Conservation (phyloP, 148 eudicot genomes). For the Dysphania ambrosioides region DNA sequence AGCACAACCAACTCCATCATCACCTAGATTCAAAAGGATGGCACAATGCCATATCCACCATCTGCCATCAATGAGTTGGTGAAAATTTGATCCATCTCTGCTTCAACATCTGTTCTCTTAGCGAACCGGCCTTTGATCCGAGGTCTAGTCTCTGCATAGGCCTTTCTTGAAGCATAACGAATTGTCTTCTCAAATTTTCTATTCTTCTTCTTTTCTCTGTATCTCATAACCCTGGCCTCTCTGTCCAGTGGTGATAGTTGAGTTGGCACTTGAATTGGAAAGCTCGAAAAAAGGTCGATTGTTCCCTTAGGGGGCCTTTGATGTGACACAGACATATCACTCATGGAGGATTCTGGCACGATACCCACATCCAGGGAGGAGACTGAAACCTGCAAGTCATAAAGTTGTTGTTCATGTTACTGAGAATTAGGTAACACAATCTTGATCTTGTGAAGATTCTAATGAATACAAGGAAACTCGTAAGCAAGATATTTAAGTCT, state of each 20-base stretch:
- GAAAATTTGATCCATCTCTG: conserved; percentile 69
- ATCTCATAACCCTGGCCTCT: conserved; percentile 84
- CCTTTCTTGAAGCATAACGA: conserved; percentile 94
- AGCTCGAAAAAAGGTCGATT: conserved; percentile 63
- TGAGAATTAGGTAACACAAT: neutral
- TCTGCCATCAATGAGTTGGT: conserved; percentile 46
- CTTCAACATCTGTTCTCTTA: conserved; percentile 69
- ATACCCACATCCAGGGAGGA: conserved; percentile 77
- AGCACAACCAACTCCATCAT: conserved; percentile 1
- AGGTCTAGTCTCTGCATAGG: conserved; percentile 95
- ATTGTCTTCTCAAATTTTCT: conserved; percentile 93
- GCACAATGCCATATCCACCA: conserved; percentile 37
- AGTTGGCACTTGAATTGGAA: conserved; percentile 52
- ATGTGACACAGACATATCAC: conserved; percentile 47
- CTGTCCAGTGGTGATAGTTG: conserved; percentile 72
- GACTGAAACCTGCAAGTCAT: conserved; percentile 59
- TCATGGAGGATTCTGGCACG: conserved; percentile 61
- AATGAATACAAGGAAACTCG: neutral
- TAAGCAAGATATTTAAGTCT: neutral
- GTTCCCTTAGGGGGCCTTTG: conserved; percentile 59
- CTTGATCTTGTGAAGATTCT: neutral
- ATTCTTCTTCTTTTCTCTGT: conserved; percentile 86
- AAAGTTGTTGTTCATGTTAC: conserved; percentile 9
- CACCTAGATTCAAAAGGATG: conserved; percentile 29
- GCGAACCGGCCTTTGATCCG: conserved; percentile 94